Base-by-base conservation (phyloP, 129 eudicot genomes). In the Arctium lappa region DNA sequence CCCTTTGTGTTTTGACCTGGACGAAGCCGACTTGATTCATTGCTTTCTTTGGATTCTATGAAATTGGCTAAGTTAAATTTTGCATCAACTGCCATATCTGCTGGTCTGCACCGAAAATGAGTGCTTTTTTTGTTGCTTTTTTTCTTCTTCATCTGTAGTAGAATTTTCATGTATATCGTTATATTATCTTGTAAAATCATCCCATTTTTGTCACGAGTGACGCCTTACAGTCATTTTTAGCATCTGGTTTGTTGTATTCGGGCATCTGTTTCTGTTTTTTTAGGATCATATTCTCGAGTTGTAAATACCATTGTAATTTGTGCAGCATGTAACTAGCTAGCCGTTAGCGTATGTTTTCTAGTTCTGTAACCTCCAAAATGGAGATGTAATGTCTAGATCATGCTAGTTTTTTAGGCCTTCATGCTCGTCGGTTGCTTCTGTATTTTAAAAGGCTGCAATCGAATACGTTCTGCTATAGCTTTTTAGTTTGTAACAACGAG, bases 1-100 rank as follows among this genome's bases (percentile, higher is more conserved):
- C 82, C 84, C 79, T 86, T 79, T 90, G 91, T 84, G 84, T 85
- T 89, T 81, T 88, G 85, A 86, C 85, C 89, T 81, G 87, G 91
- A 86, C 82, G 91, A 91, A 89, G 91, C 85, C 50, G 88, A 81
- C 83, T 86, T 84, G 84, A 84, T 83, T 83, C 88, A 81, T 86
- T 85, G 87, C 87, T 79, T 87, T 77, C 81, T 77, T 85, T 85
- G 89, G 83, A 84, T 86, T 88, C 76, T 87, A 80, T 91, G 94
- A 83, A 90, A 86, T 75, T 85, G 87, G 87, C 85, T 79, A 77
- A 79, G 85, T 87, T 76, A 83, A 74, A 62, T 79, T 74, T 74
- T 83, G 44, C 75, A 72, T 76, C 83, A 46, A 83, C 87, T 74
- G 46, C 44, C 69, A 13, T 74, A 39, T 31, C 74, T 73, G 69